Evolutionary conservation across 2,329 filamentous ascomycete species (phyloP), one percentile per base, ranked within the genome.

Genomic region (Geoglossum cookeanum): DNA sequence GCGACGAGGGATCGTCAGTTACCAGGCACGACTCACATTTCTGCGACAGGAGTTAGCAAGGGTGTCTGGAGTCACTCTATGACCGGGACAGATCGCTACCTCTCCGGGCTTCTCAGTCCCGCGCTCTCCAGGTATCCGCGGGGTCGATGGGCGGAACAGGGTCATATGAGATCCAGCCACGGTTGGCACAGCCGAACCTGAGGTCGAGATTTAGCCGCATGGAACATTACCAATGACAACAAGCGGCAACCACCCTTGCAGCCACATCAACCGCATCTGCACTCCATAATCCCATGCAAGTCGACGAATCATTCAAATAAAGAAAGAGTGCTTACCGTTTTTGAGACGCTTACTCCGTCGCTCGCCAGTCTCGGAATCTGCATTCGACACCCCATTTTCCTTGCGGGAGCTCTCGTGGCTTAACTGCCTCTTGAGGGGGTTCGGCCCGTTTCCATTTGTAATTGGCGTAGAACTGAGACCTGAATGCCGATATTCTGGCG

Each of bases 151-250:
- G 56, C 91, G 86, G 66, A 94, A 89, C 65, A 91, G 80, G 60
- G 87, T 92, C 89, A 97, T 97, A 71, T 97, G 89, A 56, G 91
- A 97, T 57, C 92, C 92, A 62, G 89, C 89, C 63, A 98, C 88
- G 37, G 87, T 95, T 48, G 91, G 88, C 48, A 70, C 54, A 17
- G 49, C 49, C 49, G 49, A 53, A 17, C 80, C 74, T 71, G 64
- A 69, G 60, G 64, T 64, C 61, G 65, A 60, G 61, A 60, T 67
- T 71, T 70, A 73, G 71, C 66, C 59, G 49, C 49, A 53, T 53
- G 22, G 49, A 53, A 53, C 49, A 37, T 35, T 13, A 53, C 49
- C 49, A 53, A 53, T 53, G 49, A 37, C 15, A 53, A 37, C 49
- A 9, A 35, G 15, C 32, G 15, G 37, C 22, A 37, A 37, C 9